phyloP scores from a whole-genome alignment of 257 asterid species.

The Nicotiana benthamiana region DNA sequence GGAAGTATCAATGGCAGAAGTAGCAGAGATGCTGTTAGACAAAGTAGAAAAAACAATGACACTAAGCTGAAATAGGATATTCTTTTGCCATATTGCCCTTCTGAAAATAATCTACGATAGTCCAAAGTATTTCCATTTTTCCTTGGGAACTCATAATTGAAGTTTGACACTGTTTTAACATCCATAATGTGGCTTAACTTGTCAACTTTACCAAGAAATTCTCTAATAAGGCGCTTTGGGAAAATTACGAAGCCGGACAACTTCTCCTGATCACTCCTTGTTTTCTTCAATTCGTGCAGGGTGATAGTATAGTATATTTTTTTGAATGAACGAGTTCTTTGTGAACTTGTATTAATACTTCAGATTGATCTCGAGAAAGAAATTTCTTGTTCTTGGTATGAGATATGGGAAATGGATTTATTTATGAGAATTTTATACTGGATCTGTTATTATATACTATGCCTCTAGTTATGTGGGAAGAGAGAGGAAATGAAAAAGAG shows the following conservation, averaged over 20 bases:
- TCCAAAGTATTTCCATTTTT: neutral
- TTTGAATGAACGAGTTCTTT: too few relatives aligned
- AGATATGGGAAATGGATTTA: neutral
- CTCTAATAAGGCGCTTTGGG: too few relatives aligned
- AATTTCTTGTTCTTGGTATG: neutral
- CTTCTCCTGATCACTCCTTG: neutral
- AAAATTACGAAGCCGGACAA: neutral
- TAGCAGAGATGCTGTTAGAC: constrained; percentile 18
- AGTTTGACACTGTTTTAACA: neutral
- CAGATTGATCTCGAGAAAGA: neutral
- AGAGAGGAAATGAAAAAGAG: neutral
- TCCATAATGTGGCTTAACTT: neutral
- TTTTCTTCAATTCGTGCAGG: neutral
- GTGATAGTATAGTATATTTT: too few relatives aligned
- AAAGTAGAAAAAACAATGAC: constrained; percentile 15
- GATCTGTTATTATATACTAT: neutral
- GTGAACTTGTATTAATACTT: neutral
- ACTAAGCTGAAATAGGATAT: constrained; percentile 17
- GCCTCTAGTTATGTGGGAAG: neutral
- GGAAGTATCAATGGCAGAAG: constrained; percentile 24
- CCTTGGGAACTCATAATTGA: neutral
- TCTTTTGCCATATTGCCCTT: constrained; percentile 8
- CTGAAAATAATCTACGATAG: constrained; percentile 1
- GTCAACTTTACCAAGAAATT: neutral
- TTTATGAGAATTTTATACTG: neutral